A percentile compares a stretch with the other conserved stretches of the same genome.
phyloP scores from a whole-genome alignment of 1,284 basidiomycete species.

The Thelephora terrestris region DNA sequence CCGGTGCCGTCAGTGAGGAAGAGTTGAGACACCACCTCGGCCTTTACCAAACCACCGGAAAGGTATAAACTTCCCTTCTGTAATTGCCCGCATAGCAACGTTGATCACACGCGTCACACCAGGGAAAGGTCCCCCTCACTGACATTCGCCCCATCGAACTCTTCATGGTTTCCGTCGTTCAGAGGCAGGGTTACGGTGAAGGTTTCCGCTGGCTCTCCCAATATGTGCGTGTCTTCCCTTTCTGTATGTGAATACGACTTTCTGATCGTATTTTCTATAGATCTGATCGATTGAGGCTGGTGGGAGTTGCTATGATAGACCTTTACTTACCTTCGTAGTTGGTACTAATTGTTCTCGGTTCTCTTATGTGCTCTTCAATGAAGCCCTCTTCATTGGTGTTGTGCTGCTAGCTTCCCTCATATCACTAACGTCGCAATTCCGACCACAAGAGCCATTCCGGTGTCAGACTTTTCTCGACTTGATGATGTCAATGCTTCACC shows the following conservation, averaged over 20 bases:
- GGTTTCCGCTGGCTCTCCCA: conserved; percentile 99
- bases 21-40: conserved; percentile 94
- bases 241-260: too few relatives aligned
- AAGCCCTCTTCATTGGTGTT: conserved; percentile 3
- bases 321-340: conserved; percentile 1
- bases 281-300: conserved; percentile 17
- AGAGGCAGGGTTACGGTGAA: conserved; percentile 98
- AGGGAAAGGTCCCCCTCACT: conserved; percentile 95
- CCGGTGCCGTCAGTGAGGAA: conserved; percentile 95
- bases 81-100: neutral
- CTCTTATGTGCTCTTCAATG: conserved; percentile 2
- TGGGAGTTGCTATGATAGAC: conserved; percentile 4
- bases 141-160: conserved; percentile 99
- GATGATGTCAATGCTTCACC: too few relatives aligned
- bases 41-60: conserved; percentile 97
- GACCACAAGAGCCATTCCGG: too few relatives aligned
- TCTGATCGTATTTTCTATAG: conserved; percentile 11
- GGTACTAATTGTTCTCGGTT: too few relatives aligned
- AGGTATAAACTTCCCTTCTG: conserved; percentile 47
- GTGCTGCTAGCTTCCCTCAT: too few relatives aligned
- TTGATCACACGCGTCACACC: conserved; percentile 3
- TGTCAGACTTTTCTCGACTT: too few relatives aligned
- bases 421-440: too few relatives aligned
- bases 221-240: conserved; percentile 53
- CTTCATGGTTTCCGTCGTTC: conserved; percentile 99